These are phyloP conservation scores for Stylosanthes scabra DNA, from an alignment of 331 rosid genomes.

Conservation along the genomic window DNA sequence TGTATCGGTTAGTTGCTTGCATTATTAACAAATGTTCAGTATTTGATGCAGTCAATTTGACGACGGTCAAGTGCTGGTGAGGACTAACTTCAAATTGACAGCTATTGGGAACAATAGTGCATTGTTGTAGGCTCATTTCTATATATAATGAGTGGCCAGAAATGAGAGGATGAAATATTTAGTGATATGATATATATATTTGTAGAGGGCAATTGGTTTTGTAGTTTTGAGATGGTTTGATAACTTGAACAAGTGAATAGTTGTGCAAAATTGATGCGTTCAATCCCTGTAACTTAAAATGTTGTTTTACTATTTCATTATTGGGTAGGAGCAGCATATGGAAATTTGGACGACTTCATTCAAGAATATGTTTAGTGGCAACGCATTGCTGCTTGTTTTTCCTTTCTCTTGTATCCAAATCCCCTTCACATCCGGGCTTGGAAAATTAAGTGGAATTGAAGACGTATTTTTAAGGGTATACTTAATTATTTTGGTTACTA, in stretches of 20 bases:
- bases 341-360: slow-evolving; percentile 20
- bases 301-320: slow-evolving; percentile 28
- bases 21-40: slow-evolving; percentile 15
- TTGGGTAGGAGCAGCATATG: slow-evolving; percentile 31
- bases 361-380: neutral
- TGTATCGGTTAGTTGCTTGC: slow-evolving; percentile 9
- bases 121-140: slow-evolving; percentile 26
- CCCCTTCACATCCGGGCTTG: neutral
- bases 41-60: slow-evolving; percentile 44
- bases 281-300: slow-evolving; percentile 30
- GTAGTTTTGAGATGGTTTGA: slow-evolving; percentile 26
- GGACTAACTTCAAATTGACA: slow-evolving; percentile 47
- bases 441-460: neutral
- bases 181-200: slow-evolving; percentile 5
- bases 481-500: neutral
- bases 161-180: slow-evolving; percentile 20
- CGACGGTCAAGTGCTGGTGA: slow-evolving; percentile 39
- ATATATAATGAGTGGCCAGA: slow-evolving; percentile 22
- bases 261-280: slow-evolving; percentile 30
- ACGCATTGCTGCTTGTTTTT: neutral
- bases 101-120: slow-evolving; percentile 36
- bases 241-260: slow-evolving; percentile 37
- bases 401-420: neutral
- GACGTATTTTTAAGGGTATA: neutral
- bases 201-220: slow-evolving; percentile 34